Conservation (phyloP, 1,139 yeast species). For the Yamadazyma diospyri region DNA sequence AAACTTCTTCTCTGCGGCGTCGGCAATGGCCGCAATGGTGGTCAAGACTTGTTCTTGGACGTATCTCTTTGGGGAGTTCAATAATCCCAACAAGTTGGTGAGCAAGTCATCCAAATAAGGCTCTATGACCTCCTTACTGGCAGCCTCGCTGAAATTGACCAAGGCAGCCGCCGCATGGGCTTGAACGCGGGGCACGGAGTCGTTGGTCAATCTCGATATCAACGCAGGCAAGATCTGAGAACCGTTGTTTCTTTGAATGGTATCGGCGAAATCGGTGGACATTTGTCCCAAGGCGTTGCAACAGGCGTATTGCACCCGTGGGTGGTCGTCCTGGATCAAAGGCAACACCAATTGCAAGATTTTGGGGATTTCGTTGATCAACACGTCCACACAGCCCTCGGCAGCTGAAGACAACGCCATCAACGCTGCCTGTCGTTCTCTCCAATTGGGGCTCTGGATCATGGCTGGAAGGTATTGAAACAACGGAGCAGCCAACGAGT, state of each 20-base stretch:
- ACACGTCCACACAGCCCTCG: slow-evolving; percentile 91
- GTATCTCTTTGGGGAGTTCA: slow-evolving; percentile 83
- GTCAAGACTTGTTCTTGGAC: slow-evolving; percentile 97
- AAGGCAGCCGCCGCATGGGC: slow-evolving; percentile 98
- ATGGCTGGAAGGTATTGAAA: slow-evolving; percentile 84
- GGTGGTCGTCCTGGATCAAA: slow-evolving; percentile 73
- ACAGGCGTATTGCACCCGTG: slow-evolving; percentile 95
- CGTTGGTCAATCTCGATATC: slow-evolving; percentile 69
- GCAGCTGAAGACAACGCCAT: slow-evolving; percentile 98
- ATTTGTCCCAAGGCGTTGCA: slow-evolving; percentile 97
- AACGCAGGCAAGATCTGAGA: slow-evolving; percentile 81
- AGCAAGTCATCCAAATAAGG: slow-evolving; percentile 85
- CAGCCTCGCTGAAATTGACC: slow-evolving; percentile 91
- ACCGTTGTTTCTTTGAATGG: slow-evolving; percentile 79
- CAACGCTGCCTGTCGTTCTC: slow-evolving; percentile 93
- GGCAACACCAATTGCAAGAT: slow-evolving; percentile 84
- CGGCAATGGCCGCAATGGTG: slow-evolving; percentile 96
- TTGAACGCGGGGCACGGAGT: slow-evolving; percentile 85
- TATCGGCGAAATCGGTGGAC: slow-evolving; percentile 94
- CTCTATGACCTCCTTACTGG: slow-evolving; percentile 80
- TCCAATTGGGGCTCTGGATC: slow-evolving; percentile 77
- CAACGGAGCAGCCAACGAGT: slow-evolving; percentile 76
- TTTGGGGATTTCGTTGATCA: slow-evolving; percentile 76
- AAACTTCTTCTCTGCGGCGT: slow-evolving; percentile 91
- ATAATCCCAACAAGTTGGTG: slow-evolving; percentile 65